These are phyloP conservation scores for Yamadazyma conglobata DNA, from an alignment of 1,139 yeast species.

Conservation along the genomic window DNA sequence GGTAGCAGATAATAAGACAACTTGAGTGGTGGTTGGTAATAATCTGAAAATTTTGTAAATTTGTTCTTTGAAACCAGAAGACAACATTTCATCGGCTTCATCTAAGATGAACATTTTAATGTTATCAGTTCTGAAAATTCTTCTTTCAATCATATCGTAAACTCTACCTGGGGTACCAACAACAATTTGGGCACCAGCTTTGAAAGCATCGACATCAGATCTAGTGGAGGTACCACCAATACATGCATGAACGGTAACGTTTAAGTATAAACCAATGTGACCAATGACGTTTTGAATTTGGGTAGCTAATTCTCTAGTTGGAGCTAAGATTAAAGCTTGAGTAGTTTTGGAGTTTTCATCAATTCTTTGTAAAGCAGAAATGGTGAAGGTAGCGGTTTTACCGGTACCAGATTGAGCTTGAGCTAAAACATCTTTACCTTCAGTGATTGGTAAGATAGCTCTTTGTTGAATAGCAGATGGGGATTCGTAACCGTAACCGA, in stretches of 20 bases:
- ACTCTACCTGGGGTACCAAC: slow-evolving; percentile 99
- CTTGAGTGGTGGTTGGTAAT: slow-evolving; percentile 94
- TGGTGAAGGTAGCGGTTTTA: slow-evolving; percentile 98
- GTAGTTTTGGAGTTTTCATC: slow-evolving; percentile 74
- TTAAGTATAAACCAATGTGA: slow-evolving; percentile 90
- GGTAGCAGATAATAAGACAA: slow-evolving; percentile 94
- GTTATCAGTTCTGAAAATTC: slow-evolving; percentile 83
- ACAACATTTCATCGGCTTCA: slow-evolving; percentile 99
- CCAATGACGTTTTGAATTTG: slow-evolving; percentile 97
- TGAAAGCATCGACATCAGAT: slow-evolving; percentile 91
- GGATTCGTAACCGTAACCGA: slow-evolving; percentile 95
- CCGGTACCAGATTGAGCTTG: slow-evolving; percentile 99
- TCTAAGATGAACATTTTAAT: slow-evolving; percentile 96
- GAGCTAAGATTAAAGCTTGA: slow-evolving; percentile 94
- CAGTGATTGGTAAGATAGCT: slow-evolving; percentile 94
- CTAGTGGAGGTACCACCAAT: slow-evolving; percentile 96
- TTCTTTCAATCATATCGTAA: slow-evolving; percentile 93
- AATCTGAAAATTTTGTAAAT: slow-evolving; percentile 94
- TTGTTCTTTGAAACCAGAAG: slow-evolving; percentile 96
- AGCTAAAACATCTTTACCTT: slow-evolving; percentile 95
- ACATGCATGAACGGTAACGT: slow-evolving; percentile 94
- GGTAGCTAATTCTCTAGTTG: slow-evolving; percentile 97
- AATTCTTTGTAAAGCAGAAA: slow-evolving; percentile 92
- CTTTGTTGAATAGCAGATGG: slow-evolving; percentile 99
- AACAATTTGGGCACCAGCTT: slow-evolving; percentile 90